Evolutionary conservation across 2,329 filamentous ascomycete species (phyloP).

Genomic region (Botrytis hyacinthi): DNA sequence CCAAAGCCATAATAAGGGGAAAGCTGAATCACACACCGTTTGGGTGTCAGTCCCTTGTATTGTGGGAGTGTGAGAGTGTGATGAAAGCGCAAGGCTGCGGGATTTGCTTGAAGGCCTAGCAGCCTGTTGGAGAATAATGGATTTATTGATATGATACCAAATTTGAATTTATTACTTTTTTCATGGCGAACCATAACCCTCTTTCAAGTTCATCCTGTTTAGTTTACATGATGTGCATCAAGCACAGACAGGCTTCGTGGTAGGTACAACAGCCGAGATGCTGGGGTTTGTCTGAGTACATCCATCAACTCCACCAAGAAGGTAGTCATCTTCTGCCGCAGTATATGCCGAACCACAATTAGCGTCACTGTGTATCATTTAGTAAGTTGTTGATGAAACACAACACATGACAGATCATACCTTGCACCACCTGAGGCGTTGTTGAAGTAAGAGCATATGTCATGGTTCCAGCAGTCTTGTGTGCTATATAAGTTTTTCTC

Average conservation of each 20-base stretch:
- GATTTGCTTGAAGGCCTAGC: background rate
- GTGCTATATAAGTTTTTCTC: slow-evolving; percentile 34
- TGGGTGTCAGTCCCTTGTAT: background rate
- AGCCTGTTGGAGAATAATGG: background rate
- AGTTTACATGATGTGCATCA: slow-evolving; percentile 13
- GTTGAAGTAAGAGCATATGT: slow-evolving; percentile 52
- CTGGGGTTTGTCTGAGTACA: slow-evolving; percentile 42
- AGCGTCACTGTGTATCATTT: slow-evolving; percentile 41
- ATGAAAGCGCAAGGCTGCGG: background rate
- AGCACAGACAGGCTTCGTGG: slow-evolving; percentile 34
- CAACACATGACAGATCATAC: slow-evolving; percentile 34
- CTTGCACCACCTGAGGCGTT: slow-evolving; percentile 47
- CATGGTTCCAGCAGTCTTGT: slow-evolving; percentile 51
- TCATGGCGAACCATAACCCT: background rate
- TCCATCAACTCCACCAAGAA: slow-evolving; percentile 39
- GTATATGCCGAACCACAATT: slow-evolving; percentile 49
- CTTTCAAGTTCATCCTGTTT: too few relatives aligned
- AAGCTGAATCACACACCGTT: background rate
- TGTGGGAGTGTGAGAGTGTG: background rate
- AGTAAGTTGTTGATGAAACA: background rate
- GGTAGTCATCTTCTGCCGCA: slow-evolving; percentile 46
- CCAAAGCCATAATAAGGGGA: background rate
- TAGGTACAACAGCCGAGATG: slow-evolving; percentile 34
- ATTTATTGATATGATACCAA: slow-evolving; percentile 2
- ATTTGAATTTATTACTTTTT: background rate